phyloP scores from a whole-genome alignment of 495 filamentous ascomycete genomes.

The Penicillium maclennaniae region DNA sequence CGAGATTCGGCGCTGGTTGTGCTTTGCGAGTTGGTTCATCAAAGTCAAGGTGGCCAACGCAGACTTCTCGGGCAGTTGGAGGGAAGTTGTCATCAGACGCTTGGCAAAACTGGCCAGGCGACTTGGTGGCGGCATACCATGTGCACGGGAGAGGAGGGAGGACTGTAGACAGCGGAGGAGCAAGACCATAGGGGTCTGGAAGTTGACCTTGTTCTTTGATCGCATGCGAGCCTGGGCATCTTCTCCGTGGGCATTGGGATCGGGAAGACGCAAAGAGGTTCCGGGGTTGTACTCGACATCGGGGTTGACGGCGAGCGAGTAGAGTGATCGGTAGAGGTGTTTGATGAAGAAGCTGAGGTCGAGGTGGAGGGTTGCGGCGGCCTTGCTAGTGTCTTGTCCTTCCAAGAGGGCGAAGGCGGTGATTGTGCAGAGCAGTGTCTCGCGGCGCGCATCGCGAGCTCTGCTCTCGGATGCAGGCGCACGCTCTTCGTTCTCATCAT shows the following conservation, averaged over 20 bases:
- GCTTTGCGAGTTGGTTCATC: constrained; percentile 67
- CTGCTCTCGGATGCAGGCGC: constrained; percentile 28
- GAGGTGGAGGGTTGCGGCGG: constrained; percentile 66
- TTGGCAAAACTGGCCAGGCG: constrained; percentile 92
- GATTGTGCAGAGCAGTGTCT: constrained; percentile 88
- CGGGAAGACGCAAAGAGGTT: constrained; percentile 74
- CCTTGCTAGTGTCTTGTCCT: constrained; percentile 72
- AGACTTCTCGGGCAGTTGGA: constrained; percentile 89
- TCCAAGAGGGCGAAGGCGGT: constrained; percentile 92
- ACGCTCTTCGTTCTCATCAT: constrained; percentile 38
- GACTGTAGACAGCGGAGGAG: constrained; percentile 79
- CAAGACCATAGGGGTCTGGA: constrained; percentile 87
- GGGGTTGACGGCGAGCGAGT: constrained; percentile 70
- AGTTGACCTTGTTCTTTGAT: constrained; percentile 70
- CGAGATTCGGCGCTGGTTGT: constrained; percentile 64
- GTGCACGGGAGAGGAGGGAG: constrained; percentile 52
- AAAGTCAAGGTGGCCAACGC: constrained; percentile 70
- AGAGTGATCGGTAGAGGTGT: constrained; percentile 81
- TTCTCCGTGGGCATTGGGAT: constrained; percentile 54
- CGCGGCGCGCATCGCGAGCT: constrained; percentile 66
- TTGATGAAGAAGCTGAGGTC: constrained; percentile 93
- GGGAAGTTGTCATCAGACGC: constrained; percentile 72
- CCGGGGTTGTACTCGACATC: constrained; percentile 77
- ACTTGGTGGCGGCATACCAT: constrained; percentile 62
- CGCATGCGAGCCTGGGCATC: constrained; percentile 17